Evolutionary conservation across 148 eudicot genomes (phyloP).

Genomic region (Rhododendron henanense): DNA sequence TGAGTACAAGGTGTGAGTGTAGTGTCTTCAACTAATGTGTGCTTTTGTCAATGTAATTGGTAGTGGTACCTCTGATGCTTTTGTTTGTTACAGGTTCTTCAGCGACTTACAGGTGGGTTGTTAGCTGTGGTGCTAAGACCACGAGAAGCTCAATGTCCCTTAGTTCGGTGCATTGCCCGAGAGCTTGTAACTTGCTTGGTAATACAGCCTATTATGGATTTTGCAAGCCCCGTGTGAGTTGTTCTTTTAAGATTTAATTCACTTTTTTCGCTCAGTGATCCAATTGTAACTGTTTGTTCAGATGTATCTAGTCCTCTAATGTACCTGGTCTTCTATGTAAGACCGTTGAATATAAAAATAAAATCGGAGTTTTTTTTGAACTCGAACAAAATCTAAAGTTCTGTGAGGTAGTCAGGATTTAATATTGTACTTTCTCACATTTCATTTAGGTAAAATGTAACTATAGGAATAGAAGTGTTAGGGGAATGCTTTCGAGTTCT

Average conservation of each 20-base stretch:
- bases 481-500: neutral
- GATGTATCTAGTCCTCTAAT: neutral
- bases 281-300: neutral
- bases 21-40: slow-evolving; percentile 24
- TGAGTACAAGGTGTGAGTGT: slow-evolving; percentile 95
- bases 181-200: slow-evolving; percentile 90
- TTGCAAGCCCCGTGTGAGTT: slow-evolving; percentile 88
- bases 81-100: slow-evolving; percentile 56
- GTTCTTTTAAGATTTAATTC: slow-evolving; percentile 24
- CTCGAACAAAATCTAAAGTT: neutral
- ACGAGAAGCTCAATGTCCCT: slow-evolving; percentile 85
- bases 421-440: neutral
- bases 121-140: slow-evolving; percentile 75
- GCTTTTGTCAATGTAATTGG: slow-evolving; percentile 5
- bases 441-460: neutral
- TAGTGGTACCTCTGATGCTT: slow-evolving; percentile 21
- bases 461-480: neutral
- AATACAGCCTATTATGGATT: slow-evolving; percentile 81
- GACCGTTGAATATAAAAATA: neutral
- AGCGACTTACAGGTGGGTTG: slow-evolving; percentile 71
- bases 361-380: neutral
- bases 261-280: neutral
- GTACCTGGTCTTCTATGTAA: neutral
- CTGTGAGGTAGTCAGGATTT: neutral
- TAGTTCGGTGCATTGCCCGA: slow-evolving; percentile 85